Conservation (phyloP, 768 basidiomycete genomes). For the Pleurotus djamor region DNA sequence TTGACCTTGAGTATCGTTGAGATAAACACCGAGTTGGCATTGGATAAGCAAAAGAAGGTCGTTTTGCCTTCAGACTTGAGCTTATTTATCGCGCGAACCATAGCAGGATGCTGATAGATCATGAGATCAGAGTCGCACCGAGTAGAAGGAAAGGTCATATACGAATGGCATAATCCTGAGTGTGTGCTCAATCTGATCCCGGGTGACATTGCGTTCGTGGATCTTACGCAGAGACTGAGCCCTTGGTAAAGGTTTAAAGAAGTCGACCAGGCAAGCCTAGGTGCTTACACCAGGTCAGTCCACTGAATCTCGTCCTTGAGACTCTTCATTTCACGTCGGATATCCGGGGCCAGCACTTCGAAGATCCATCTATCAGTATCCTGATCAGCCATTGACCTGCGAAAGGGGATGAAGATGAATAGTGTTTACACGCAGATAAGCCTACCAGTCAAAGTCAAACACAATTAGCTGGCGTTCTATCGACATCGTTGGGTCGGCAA, state of each 20-base stretch:
- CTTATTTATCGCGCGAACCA: slow-evolving; percentile 83
- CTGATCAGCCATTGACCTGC: slow-evolving; percentile 90
- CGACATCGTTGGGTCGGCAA: slow-evolving; percentile 17
- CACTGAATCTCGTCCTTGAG: slow-evolving; percentile 70
- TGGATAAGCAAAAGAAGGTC: slow-evolving; percentile 90
- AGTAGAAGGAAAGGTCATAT: slow-evolving; percentile 19
- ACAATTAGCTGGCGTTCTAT: slow-evolving; percentile 72
- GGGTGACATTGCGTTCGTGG: slow-evolving; percentile 64
- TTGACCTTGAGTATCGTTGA: slow-evolving; percentile 80
- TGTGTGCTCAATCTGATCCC: slow-evolving; percentile 73
- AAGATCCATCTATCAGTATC: slow-evolving; percentile 95
- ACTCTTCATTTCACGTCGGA: slow-evolving; percentile 79
- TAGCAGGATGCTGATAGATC: slow-evolving; percentile 83
- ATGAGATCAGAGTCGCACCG: not conserved
- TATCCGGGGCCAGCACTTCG: slow-evolving; percentile 81
- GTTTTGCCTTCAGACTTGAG: slow-evolving; percentile 66
- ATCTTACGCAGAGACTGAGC: slow-evolving; percentile 73
- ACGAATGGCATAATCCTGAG: slow-evolving; percentile 88
- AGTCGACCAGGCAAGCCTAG: not conserved
- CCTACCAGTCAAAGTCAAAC: slow-evolving; percentile 96
- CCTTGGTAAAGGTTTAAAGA: slow-evolving; percentile 28
- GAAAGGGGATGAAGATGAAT: not conserved
- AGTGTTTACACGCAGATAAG: not conserved
- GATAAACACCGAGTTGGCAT: slow-evolving; percentile 92
- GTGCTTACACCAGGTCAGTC: slow-evolving; percentile 89